Percentiles rank a stretch among this genome's conserved stretches.
phyloP scores from a whole-genome alignment of 176 grass and related monocot species.

The Aegilops sharonensis region DNA sequence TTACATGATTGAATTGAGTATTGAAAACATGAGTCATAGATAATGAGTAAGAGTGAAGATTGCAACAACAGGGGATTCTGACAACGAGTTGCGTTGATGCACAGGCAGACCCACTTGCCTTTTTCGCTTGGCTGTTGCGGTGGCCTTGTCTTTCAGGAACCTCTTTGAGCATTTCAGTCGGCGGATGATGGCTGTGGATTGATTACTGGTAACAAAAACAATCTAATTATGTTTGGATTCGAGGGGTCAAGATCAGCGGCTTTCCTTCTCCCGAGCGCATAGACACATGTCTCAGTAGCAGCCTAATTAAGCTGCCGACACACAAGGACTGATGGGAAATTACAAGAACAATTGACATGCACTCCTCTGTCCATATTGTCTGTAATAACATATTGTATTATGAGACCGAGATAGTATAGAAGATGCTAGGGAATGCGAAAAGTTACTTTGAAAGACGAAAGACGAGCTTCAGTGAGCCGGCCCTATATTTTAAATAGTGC shows the following conservation, averaged over 20 bases:
- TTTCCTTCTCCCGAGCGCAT: neutral
- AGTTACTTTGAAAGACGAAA: too few relatives aligned
- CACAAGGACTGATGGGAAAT: neutral
- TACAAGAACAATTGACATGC: neutral
- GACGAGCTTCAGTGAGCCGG: too few relatives aligned
- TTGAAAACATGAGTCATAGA: neutral
- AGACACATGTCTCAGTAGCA: neutral
- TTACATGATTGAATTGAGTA: neutral
- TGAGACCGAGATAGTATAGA: too few relatives aligned
- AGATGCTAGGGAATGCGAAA: too few relatives aligned
- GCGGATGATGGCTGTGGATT: neutral
- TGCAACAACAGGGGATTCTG: neutral
- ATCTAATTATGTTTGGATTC: neutral
- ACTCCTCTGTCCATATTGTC: too few relatives aligned
- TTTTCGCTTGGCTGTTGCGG: neutral
- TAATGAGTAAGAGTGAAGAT: slow-evolving; percentile 31
- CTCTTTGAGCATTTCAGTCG: neutral
- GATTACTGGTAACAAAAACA: neutral
- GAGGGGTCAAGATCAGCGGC: neutral
- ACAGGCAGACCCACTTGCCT: too few relatives aligned
- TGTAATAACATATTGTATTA: too few relatives aligned
- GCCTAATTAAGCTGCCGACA: slow-evolving; percentile 14
- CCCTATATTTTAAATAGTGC: too few relatives aligned
- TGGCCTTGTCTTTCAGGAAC: slow-evolving; percentile 22
- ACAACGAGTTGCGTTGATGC: too few relatives aligned